Conservation (phyloP, 169 alveolate species). For the Cryptosporidium meleagridis region DNA sequence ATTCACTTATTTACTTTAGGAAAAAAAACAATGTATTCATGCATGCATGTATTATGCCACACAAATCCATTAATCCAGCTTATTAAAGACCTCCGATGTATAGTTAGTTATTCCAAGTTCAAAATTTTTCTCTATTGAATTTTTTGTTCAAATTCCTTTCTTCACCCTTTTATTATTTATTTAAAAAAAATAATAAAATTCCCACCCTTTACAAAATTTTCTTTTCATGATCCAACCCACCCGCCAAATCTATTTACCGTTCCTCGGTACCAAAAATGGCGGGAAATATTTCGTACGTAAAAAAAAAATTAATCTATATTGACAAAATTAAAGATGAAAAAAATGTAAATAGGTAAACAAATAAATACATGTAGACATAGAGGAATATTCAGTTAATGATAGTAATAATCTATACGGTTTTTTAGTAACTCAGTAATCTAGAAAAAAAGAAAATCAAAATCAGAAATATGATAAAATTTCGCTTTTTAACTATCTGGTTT, state of each 20-base stretch:
- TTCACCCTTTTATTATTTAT: not conserved
- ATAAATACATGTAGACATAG: not conserved
- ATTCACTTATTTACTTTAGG: not conserved
- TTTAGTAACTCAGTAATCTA: not conserved
- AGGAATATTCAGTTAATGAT: not conserved
- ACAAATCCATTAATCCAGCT: not conserved
- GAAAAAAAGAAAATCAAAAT: not conserved
- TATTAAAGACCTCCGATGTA: too few relatives aligned
- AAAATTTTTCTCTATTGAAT: not conserved
- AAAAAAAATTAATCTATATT: too few relatives aligned
- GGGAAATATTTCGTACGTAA: not conserved
- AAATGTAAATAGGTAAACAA: not conserved
- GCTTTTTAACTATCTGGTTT: not conserved
- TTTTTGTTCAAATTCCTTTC: not conserved
- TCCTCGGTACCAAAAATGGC: slow-evolving; percentile 1
- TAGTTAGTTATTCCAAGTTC: not conserved
- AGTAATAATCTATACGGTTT: not conserved
- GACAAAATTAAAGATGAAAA: not conserved
- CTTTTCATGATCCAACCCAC: not conserved
- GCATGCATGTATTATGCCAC: not conserved
- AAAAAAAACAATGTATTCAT: not conserved
- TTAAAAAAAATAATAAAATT: not conserved
- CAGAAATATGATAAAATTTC: not conserved
- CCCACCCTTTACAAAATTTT: not conserved
- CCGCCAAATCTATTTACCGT: slow-evolving; percentile 14